Percentiles rank a stretch among this genome's conserved stretches.
Conservation (phyloP, 805 yeast species). For the Zygosaccharomyces bisporus region DNA sequence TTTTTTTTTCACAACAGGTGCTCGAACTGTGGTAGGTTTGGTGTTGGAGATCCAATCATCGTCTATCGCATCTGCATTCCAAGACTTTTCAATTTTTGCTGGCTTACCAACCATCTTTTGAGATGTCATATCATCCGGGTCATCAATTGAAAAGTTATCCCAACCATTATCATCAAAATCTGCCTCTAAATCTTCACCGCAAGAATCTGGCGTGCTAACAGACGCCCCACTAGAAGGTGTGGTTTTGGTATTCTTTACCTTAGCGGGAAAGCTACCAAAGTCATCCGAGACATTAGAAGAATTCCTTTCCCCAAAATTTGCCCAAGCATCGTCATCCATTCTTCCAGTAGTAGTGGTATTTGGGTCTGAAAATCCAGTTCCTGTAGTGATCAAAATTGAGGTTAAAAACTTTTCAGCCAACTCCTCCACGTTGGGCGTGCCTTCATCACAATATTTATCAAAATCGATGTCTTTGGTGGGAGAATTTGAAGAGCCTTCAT, state of each 20-base stretch:
- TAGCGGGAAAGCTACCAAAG: background rate
- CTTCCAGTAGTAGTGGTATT: slow-evolving; percentile 10
- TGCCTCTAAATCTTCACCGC: background rate
- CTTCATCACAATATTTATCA: slow-evolving; percentile 18
- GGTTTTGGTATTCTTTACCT: background rate
- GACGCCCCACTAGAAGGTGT: background rate
- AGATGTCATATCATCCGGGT: background rate
- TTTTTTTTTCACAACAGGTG: slow-evolving; percentile 5
- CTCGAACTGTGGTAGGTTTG: slow-evolving; percentile 6
- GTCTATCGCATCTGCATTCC: slow-evolving; percentile 23
- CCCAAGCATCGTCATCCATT: slow-evolving; percentile 36
- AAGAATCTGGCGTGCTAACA: background rate
- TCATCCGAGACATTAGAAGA: slow-evolving; percentile 2
- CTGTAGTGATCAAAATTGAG: slow-evolving; percentile 19
- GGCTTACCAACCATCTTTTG: slow-evolving; percentile 9
- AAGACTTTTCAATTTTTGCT: slow-evolving; percentile 20
- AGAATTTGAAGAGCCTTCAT: slow-evolving; percentile 7
- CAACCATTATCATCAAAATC: slow-evolving; percentile 26
- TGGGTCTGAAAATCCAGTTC: slow-evolving; percentile 1
- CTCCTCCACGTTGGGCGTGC: slow-evolving; percentile 13
- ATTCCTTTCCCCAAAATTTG: slow-evolving; percentile 12
- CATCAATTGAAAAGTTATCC: slow-evolving; percentile 22
- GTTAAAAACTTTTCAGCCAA: slow-evolving; percentile 23
- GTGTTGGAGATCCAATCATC: slow-evolving; percentile 16
- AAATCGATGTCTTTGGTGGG: slow-evolving; percentile 22